Evolutionary conservation across 2,329 filamentous ascomycete species (phyloP), one percentile per base, ranked within the genome.

Genomic region (Passalora sequoiae): DNA sequence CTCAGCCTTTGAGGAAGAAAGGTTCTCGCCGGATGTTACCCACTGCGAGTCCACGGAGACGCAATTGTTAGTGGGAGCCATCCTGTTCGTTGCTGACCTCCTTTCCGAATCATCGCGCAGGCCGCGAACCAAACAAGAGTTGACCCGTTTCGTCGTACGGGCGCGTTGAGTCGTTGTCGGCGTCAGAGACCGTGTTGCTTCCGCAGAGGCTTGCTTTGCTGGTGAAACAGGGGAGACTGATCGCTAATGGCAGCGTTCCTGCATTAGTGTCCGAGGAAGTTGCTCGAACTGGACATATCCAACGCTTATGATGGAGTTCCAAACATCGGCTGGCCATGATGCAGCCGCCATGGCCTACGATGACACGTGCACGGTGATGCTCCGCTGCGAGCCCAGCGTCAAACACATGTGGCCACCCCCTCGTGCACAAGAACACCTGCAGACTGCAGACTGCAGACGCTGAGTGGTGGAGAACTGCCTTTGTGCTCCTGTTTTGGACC

Each of bases 301-400:
- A 32, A 39, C 49, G 49, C 49, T 46, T 47, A 46, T 17, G 28
- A 39, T n/a, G n/a, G 25, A 44, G 15, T 44, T 33, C 38, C 43
- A 47, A 24, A 40, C 42, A 21, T 46, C 42, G 44, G 36, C 44
- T 50, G 47, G 50, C 40, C 25, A 27, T 17, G 22, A 44, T 44
- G 44, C 42, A 42, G 32, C 47, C 50, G 42, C 43, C 30, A 7
- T 47, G 31, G 40, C 38, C 29, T 35, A 8, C 39, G 38, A 46
- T 53, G 47, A 50, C 37, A 44, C 44, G 35, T 28, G 40, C 44
- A 50, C 50, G 36, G 33, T 32, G 13, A 48, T 28, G 25, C 22
- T 27, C 24, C 32, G 27, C 47, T 42, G 44, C 45, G 19, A 29
- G 33, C 39, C 19, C 40, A 44, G 44, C 44, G 44, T 47, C 44